Base-by-base conservation (phyloP, 2,329 filamentous ascomycete species). In the Neofusicoccum ribis region DNA sequence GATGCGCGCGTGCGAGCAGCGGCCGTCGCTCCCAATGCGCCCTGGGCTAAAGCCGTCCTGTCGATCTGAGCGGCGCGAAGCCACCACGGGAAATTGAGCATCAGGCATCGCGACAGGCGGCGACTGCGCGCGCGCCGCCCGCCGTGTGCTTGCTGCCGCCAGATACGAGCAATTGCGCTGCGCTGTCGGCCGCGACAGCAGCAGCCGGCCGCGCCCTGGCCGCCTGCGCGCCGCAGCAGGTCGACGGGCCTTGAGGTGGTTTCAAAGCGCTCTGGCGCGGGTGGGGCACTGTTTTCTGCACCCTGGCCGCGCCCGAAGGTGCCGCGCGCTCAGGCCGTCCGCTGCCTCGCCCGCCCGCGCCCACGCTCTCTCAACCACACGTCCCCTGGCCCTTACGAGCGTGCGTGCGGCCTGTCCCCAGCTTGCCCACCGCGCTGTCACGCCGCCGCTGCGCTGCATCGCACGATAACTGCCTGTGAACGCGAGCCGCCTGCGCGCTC, bases 401-500 rank as follows among this genome's bases (percentile, higher is more conserved):
- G 41, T 14, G 56, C 46, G 37, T 41, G 34, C 59, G 59, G 59
- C 59, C 59, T 62, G 59, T 51, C 59, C 47, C 34, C 54, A 61
- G 46, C 58, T 46, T 60, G 20, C 44, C 15, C 31, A 27, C 52
- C 23, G 59, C 46, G 43, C 43, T 61, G 58, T 50, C 58, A 61
- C 43, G 43, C 46, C 31, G 58, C 58, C 47, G 8, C 47, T 31
- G 15, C 27, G 47, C 20, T 50, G 37, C 37, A 43, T 59, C 54
- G 41, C 54, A 61, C 58, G 58, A 61, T 50, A 61, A 34, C 54
- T 47, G 56, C 56, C 43, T 37, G 46, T 17, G 20, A 34, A 37
- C 59, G 59, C 44, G 58, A 50, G 43, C 14, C 17, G 56, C 41
- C 44, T 43, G 46, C n/a, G 17, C 37, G 46, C 34, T 51, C 34